These are phyloP conservation scores for Colletotrichum echinochloae DNA, from an alignment of 2,329 filamentous ascomycete species.

Conservation along the genomic window DNA sequence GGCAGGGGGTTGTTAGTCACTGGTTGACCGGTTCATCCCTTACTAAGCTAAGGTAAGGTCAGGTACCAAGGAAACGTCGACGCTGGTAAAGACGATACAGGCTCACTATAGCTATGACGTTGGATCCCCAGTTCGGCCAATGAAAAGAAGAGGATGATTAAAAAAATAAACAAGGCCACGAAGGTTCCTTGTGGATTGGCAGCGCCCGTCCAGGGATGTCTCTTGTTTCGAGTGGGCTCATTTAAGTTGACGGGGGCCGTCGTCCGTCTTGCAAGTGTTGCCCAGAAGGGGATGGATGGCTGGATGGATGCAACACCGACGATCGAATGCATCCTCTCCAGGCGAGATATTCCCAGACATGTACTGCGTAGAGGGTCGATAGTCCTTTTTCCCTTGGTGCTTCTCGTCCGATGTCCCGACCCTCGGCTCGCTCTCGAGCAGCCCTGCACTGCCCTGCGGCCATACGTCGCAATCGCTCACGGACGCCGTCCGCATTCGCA, in stretches of 20 bases:
- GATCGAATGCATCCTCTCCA: neutral
- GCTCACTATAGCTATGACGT: slow-evolving; percentile 24
- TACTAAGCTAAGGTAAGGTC: too few relatives aligned
- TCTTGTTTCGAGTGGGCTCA: slow-evolving; percentile 12
- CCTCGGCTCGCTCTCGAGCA: slow-evolving; percentile 21
- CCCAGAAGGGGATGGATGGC: neutral
- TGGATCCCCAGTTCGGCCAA: neutral
- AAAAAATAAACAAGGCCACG: neutral
- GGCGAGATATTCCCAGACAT: neutral
- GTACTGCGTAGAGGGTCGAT: neutral
- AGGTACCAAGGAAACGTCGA: neutral
- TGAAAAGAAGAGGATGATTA: neutral
- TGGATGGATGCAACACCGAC: slow-evolving; percentile 14
- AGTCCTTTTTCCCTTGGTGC: neutral
- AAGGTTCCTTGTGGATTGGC: slow-evolving; percentile 14
- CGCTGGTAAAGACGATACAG: slow-evolving; percentile 25
- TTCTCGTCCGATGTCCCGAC: slow-evolving; percentile 7
- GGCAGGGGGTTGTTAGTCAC: slow-evolving; percentile 3
- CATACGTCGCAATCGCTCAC: slow-evolving; percentile 16
- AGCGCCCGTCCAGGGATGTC: slow-evolving; percentile 7
- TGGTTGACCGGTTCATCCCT: slow-evolving; percentile 28
- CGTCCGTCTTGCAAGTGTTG: neutral
- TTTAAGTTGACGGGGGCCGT: slow-evolving; percentile 2
- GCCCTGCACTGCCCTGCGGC: neutral
- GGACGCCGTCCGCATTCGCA: slow-evolving; percentile 24